Base-by-base conservation (phyloP, 2,329 filamentous ascomycete species). In the Aureobasidium sp. region DNA sequence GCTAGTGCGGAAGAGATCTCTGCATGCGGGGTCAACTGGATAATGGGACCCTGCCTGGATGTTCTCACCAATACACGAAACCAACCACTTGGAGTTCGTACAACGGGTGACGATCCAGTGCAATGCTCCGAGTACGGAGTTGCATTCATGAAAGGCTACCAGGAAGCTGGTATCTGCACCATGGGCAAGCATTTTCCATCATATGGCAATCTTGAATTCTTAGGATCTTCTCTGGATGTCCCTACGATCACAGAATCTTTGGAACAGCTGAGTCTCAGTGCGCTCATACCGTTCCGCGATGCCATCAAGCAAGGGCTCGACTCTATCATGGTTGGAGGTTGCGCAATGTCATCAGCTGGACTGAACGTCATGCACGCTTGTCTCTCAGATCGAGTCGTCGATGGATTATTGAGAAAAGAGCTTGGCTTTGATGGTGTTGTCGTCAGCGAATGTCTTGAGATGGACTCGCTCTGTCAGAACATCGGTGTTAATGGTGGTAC, bases 111-210 rank as follows among this genome's bases (percentile, higher is more conserved):
- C 70, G 91, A 99, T 68, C 92, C 94, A 1, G 91, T 96, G 68
- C 91, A 97, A 76, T 93, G 95, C 1, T 96, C 92, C 0, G 88
- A 91, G 62, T 97, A 93, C 75, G 91, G 90, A 53, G 90, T 95
- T 50, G 90, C 92, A 29, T 91, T 89, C 63, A 89, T 97, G 77
- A 92, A 89, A 71, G 94, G 94, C 47, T 96, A 95, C 74, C 91
- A 93, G 68, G 90, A 96, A 72, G 92, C 90, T 11, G 92, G 93
- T 0, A 77, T 97, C 49, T 90, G 87, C 2, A 95, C 91, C 0
- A 91, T 94, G 70, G 93, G 93, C 61, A 97, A 97, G 73, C 93
- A 97, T 73, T 97, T 97, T 68, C 93, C 93, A 3, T 96, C 91
- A 0, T 97, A 97, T 70, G 93, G 93, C 36, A 97, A 96, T 68